Evolutionary conservation across 148 eudicot species (phyloP), one percentile per base, ranked within the genome.

Genomic region (Vaccinium vitisidaea): DNA sequence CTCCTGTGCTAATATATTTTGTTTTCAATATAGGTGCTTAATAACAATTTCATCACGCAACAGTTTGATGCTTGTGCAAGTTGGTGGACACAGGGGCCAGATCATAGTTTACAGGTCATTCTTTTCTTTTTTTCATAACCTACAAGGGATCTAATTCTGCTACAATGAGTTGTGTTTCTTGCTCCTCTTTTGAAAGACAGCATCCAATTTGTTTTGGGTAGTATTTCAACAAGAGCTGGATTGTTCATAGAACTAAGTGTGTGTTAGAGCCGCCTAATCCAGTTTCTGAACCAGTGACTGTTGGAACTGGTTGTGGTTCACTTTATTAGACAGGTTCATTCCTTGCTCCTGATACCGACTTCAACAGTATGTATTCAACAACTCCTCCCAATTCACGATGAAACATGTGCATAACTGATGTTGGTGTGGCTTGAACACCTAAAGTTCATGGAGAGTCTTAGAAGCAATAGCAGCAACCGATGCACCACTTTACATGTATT

Each of bases 31-130:
- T 87, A 92, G 94, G 92, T 77, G 78, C 75, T 75, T 54, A 76
- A 88, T 80, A 80, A 79, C 59, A 88, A 88, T 88, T 80, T 84
- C 80, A 90, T 97, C 74, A 82, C 91, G 86, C 93, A 94, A 86
- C 96, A 93, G 80, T 95, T 97, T 92, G 99, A 97, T 89, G 98
- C 92, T 75, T 95, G 98, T 90, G 99, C 98, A 84, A 97, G 98
- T 91, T 97, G 99, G 99, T 97, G 99, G 99, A 97, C 99, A 14
- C 99, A 97, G 89, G 99, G 99, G 69, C 98, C 99, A 67, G 92
- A 91, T 88, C 89, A 88, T 83, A 82, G 89, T 84, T 90, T 95
- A 85, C 99, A 97, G 98, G 99, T 97, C 92, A 90, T 88, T 87
- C 83, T 79, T 84, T 58, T 55, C 32, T 76, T 30, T 76, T 30